A percentile compares a stretch with the other conserved stretches of the same genome.
Conservation (phyloP, 75 land plant species). For the Selaginella tamariscina region DNA sequence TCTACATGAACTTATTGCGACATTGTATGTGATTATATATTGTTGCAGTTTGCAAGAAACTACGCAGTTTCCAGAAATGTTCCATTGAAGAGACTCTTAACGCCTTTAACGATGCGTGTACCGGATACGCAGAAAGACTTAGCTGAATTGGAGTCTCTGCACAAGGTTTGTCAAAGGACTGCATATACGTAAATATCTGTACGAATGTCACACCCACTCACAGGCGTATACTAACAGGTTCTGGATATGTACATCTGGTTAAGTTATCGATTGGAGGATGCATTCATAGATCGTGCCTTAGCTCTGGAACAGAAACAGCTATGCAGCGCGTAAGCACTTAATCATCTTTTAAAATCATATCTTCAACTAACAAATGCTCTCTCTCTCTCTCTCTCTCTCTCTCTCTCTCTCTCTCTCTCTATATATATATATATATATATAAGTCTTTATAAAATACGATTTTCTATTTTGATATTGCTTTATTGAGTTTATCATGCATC, state of each 20-base stretch:
- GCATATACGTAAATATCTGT: too few relatives aligned
- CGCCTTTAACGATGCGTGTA: constrained; percentile 44
- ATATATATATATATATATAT: too few relatives aligned
- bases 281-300: constrained; percentile 54
- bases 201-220: too few relatives aligned
- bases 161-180: constrained; percentile 59
- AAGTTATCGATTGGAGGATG: constrained; percentile 55
- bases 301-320: constrained; percentile 65
- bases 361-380: too few relatives aligned
- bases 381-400: too few relatives aligned
- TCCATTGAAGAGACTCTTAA: constrained; percentile 44
- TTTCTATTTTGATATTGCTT: too few relatives aligned
- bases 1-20: background rate
- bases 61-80: constrained; percentile 51
- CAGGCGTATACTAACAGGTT: constrained; percentile 45
- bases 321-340: constrained; percentile 44
- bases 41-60: constrained; percentile 48
- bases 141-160: constrained; percentile 69
- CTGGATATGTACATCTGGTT: constrained; percentile 76
- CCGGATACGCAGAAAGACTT: constrained; percentile 43
- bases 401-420: too few relatives aligned
- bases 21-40: constrained; percentile 11
- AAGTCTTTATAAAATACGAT: too few relatives aligned
- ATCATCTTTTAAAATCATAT: background rate
- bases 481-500: too few relatives aligned